Base-by-base conservation (phyloP, 306 rosid species). In the Castanea mollissima region DNA sequence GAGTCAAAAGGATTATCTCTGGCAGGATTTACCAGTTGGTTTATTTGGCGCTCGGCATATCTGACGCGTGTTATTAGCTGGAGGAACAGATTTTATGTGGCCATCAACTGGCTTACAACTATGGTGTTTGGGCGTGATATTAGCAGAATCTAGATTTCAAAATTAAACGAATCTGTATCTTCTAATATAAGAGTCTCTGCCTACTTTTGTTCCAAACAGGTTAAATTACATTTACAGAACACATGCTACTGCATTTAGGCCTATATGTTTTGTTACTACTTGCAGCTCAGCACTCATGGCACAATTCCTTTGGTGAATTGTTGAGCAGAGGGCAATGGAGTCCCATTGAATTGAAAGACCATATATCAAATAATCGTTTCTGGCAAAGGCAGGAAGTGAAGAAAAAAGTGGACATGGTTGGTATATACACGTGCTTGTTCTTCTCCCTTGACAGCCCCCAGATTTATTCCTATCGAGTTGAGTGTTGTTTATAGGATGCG, bases 71-170 rank as follows among this genome's bases (percentile, higher is more conserved):
- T 95, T 55, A 12, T 95, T 59, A 95, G 99, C 88, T 93, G 99
- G 99, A 93, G 98, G 86, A 93, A 95, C 83, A 86, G 98, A 83
- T 90, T 95, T 73, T 95, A 95, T 78, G 99, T 93, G 69, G 94
- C 96, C 5, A 87, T 91, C 78, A 95, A 95, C 87, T 95, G 99
- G 99, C 91, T 91, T 46, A 93, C 97, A 11, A 95, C 99, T 14
- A 73, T 91, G 1, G 90, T 93, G 55, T 95, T 95, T 56, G 99
- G 99, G 15, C 96, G 98, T 52, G 99, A 95, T 86, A 91, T 90
- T 74, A 95, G 96, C 93, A 88, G 93, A 87, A 93, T 95, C 76
- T 92, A 88, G 85, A 89, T 69, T 13, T 65, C 55, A 44, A 51
- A 11, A 60, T 58, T 32, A 55, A 70, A 74, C 88, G 89, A n/a